Percentiles rank a stretch among this genome's conserved stretches.
Evolutionary conservation across 768 basidiomycete species (phyloP).

Genomic region (Auriscalpium orientale): DNA sequence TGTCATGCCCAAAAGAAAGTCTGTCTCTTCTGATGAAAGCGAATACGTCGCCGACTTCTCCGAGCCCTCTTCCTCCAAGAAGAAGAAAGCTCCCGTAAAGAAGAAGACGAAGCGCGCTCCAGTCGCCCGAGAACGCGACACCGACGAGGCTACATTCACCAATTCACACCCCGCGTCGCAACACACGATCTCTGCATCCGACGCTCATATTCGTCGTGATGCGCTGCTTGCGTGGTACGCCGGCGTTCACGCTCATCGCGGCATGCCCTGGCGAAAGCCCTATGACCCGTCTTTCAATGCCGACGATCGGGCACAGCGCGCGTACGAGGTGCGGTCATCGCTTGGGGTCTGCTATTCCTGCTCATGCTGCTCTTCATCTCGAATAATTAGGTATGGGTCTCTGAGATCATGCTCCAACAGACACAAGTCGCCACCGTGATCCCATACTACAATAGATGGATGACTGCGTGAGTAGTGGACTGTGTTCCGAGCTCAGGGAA

Average conservation of each 20-base stretch:
- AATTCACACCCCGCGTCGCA: slow-evolving; percentile 35
- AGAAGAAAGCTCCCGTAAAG: not conserved
- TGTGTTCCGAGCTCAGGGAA: not conserved
- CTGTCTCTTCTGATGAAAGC: not conserved
- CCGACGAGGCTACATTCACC: not conserved
- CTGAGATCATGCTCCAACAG: slow-evolving; percentile 95
- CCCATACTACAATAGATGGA: slow-evolving; percentile 88
- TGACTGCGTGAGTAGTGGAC: slow-evolving; percentile 49
- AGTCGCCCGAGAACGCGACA: not conserved
- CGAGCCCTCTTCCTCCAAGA: not conserved
- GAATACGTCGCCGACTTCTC: not conserved
- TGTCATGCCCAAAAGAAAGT: not conserved
- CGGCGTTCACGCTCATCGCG: slow-evolving; percentile 53
- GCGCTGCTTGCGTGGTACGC: slow-evolving; percentile 68
- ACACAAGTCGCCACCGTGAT: slow-evolving; percentile 93
- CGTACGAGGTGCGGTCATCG: slow-evolving; percentile 70
- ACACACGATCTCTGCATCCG: slow-evolving; percentile 37
- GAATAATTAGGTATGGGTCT: slow-evolving; percentile 68
- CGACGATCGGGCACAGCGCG: slow-evolving; percentile 71
- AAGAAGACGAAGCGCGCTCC: not conserved
- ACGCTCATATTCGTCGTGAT: slow-evolving; percentile 32
- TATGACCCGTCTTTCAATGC: slow-evolving; percentile 45
- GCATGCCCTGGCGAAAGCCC: slow-evolving; percentile 90
- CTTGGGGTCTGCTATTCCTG: not conserved
- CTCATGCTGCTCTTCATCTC: not conserved